Evolutionary conservation across 257 asterid genomes (phyloP), one percentile per base, ranked within the genome.

Genomic region (Penstemon eatonii): DNA sequence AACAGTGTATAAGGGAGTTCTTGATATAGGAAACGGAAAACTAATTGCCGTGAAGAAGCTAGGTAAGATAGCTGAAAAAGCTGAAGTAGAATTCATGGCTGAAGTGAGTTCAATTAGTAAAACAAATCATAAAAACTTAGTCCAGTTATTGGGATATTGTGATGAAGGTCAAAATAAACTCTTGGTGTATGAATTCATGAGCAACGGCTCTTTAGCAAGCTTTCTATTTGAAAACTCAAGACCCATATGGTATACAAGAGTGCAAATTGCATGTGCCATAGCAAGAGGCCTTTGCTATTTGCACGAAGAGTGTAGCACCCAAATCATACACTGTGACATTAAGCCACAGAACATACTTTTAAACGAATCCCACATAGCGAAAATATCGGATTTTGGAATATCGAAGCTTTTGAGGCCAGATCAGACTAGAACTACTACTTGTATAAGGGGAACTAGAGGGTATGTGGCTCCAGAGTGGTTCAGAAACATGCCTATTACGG

Each of bases 381-480:
- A 71, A 46, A 81, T 81, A 18, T 66, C 86, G 0, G 89, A 83
- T 65, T 83, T 80, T 12, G 76, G 86, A 40, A 47, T 84, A 15
- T 86, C 83, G 4, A 84, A 81, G 64, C 78, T 81, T 25, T 3
- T 81, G 65, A 60, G 8, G 61, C 40, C 74, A 2, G 77, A 78
- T 43, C 84, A 83, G 69, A 73, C 78, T 1, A 25, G 70, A 59
- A 76, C 84, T 2, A 49, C 44, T 0, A 83, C 83, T 0, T 65
- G 72, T 5, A 72, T 76, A 19, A 63, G 86, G 39, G 86, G 86
- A 44, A 81, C 84, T 4, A 78, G 71, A 66, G 84, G 89, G 0
- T 81, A 83, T 37, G 81, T 81, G 4, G 86, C 77, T 0, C 89
- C 83, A 3, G 84, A 81, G 63, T 79, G 86, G 86, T 76, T 79